Evolutionary conservation across 148 eudicot species (phyloP).

Genomic region (Rhododendron vialii): DNA sequence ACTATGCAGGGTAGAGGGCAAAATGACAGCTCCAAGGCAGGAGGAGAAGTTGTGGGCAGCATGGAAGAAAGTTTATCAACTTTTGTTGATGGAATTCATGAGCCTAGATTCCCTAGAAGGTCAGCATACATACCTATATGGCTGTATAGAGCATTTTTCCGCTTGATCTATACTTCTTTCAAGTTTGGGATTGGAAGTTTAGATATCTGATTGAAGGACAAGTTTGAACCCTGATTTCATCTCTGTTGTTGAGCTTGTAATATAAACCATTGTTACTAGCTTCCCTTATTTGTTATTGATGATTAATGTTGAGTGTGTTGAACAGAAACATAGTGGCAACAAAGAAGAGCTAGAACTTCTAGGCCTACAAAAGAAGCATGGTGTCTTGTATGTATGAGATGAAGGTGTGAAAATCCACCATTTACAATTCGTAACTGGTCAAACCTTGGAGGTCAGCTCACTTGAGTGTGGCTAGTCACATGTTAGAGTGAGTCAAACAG

Average conservation of each 20-base stretch:
- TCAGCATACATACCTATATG: too few species aligned
- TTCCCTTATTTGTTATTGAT: background rate
- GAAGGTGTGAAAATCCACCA: background rate
- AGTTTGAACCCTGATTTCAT: background rate
- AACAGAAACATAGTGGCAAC: background rate
- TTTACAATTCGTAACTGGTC: background rate
- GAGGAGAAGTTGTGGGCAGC: constrained; percentile 16
- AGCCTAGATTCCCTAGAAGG: too few species aligned
- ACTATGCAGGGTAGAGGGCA: constrained; percentile 37
- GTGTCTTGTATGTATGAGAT: background rate
- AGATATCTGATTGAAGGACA: background rate
- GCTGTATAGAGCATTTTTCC: background rate
- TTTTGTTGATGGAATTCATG: too few species aligned
- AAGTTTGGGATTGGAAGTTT: background rate
- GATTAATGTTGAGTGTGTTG: background rate
- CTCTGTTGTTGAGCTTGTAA: background rate
- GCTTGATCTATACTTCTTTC: background rate
- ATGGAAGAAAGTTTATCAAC: constrained; percentile 21
- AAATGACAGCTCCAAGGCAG: constrained; percentile 19
- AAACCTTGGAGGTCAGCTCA: background rate
- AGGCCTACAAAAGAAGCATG: background rate
- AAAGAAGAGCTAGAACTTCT: background rate
- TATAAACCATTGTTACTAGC: background rate
- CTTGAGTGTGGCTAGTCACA: background rate
- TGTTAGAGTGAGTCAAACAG: background rate